A percentile compares a stretch with the other conserved stretches of the same genome.
Conservation (phyloP, 2,329 filamentous ascomycete genomes). For the Ophiostoma triangulosporum region DNA sequence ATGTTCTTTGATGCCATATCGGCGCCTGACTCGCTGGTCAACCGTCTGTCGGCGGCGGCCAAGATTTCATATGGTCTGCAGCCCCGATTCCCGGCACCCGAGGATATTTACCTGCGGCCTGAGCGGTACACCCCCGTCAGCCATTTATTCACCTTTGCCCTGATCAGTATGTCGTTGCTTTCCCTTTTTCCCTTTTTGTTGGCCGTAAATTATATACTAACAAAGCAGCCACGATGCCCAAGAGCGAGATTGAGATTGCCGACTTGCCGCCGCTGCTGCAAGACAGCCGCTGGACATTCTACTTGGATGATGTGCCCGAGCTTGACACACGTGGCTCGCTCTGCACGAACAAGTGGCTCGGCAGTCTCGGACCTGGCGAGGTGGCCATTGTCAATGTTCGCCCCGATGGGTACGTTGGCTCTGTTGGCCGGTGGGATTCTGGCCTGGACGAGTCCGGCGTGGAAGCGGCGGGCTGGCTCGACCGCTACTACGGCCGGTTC, state of each 20-base stretch:
- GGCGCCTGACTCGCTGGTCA: slow-evolving; percentile 39
- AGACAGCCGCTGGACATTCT: slow-evolving; percentile 57
- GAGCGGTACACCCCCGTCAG: slow-evolving; percentile 56
- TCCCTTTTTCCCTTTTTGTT: background rate
- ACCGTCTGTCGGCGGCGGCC: slow-evolving; percentile 44
- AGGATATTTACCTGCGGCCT: slow-evolving; percentile 53
- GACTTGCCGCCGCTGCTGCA: slow-evolving; percentile 50
- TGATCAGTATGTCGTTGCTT: slow-evolving; percentile 43
- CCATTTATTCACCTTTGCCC: slow-evolving; percentile 53
- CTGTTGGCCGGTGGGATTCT: slow-evolving; percentile 41
- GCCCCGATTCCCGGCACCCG: slow-evolving; percentile 40
- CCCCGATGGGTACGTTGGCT: slow-evolving; percentile 62
- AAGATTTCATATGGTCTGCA: slow-evolving; percentile 47
- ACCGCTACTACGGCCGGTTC: slow-evolving; percentile 41
- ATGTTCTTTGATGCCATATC: slow-evolving; percentile 43
- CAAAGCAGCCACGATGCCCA: slow-evolving; percentile 40
- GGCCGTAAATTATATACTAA: slow-evolving; percentile 12
- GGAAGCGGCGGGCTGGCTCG: slow-evolving; percentile 40
- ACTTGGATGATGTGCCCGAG: slow-evolving; percentile 51
- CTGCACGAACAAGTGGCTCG: slow-evolving; percentile 59
- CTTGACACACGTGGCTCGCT: slow-evolving; percentile 36
- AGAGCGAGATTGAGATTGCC: slow-evolving; percentile 49
- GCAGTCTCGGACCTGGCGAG: slow-evolving; percentile 39
- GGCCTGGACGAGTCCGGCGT: slow-evolving; percentile 36
- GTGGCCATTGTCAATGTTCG: slow-evolving; percentile 54